Base-by-base conservation (phyloP, 257 asterid species). In the Mitragyna speciosa region DNA sequence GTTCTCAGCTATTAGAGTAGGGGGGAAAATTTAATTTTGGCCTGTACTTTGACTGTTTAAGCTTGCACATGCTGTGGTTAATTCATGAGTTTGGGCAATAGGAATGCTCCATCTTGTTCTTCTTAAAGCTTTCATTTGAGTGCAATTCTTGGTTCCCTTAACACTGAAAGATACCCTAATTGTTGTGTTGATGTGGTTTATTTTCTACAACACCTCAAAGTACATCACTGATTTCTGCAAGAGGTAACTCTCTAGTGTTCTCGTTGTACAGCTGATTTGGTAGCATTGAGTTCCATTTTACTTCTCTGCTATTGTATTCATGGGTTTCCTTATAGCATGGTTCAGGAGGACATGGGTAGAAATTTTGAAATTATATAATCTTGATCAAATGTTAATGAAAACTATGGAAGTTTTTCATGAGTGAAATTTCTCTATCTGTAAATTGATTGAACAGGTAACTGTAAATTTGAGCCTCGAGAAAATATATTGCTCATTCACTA, bases 121-220 rank as follows among this genome's bases (percentile, higher is more conserved):
- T 5, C 43, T 59, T 39, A 36, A 43, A 59, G 26, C 6, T 72
- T 72, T 17, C 67, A 41, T 73, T 77, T 78, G 70, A 63, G 51
- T 51, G 72, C 64, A 30, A 49, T 64, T 73, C 41, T 70, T n/a
- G n/a, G n/a, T 72, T 59, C 76, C 87, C 90, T 87, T 91, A 88
- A 84, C 80, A 15, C 12, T 31, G 54, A 17, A 48, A 92, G 96
- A 92, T 87, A 91, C 83, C 17, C 86, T 91, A 83, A 85, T 93
- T 30, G 6, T 93, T 70, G 93, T 91, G 81, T 77, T 93, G 89
- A 83, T 91, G 91, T 91, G 97, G 97, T 93, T 90, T 83, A 85
- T 93, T 66, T 88, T 82, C 84, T 85, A 90, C 86, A 89, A 93
- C 82, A 87, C 86, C 71, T 91, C 92, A 68, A 86, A 88, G 66